phyloP scores from a whole-genome alignment of 306 rosid genomes.

The Pyrus bretschneideri region DNA sequence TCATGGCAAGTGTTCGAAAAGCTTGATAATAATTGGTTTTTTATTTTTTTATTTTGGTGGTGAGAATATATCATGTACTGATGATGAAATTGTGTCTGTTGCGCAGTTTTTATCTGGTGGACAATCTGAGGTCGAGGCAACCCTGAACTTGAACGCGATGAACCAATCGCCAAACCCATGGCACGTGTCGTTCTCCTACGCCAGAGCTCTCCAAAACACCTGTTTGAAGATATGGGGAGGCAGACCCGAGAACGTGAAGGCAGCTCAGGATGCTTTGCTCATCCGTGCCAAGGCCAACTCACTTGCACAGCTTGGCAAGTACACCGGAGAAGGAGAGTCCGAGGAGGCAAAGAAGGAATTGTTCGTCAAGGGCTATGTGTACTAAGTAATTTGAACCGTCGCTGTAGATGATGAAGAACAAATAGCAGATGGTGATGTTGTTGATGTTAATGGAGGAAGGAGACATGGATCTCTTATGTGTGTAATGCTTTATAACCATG shows the following conservation, averaged over 20 bases:
- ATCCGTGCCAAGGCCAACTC: conserved; percentile 89
- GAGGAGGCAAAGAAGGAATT: conserved; percentile 73
- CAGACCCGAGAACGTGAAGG: conserved; percentile 69
- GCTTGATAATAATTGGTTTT: neutral
- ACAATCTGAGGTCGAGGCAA: conserved; percentile 97
- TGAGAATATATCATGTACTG: neutral
- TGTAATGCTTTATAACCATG: conserved; percentile 45
- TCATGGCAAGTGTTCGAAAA: conserved; percentile 50
- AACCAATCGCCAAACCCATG: conserved; percentile 76
- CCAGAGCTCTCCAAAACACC: conserved; percentile 96
- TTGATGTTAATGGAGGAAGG: conserved; percentile 2
- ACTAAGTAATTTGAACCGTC: conserved; percentile 34
- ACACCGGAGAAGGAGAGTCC: conserved; percentile 87
- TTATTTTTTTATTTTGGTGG: too few relatives aligned
- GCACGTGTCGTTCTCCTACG: conserved; percentile 97
- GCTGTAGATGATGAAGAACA: conserved; percentile 15
- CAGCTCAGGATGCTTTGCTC: conserved; percentile 72
- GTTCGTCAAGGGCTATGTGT: conserved; percentile 83
- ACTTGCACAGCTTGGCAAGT: conserved; percentile 90
- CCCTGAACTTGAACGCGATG: conserved; percentile 85
- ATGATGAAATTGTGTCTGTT: conserved; percentile 2
- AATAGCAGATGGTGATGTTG: conserved; percentile 3
- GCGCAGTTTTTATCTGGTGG: conserved; percentile 94
- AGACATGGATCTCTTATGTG: conserved; percentile 29
- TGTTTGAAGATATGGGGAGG: conserved; percentile 94